phyloP scores from a whole-genome alignment of 1,139 yeast species.

The Magnusiomyces sp. region DNA sequence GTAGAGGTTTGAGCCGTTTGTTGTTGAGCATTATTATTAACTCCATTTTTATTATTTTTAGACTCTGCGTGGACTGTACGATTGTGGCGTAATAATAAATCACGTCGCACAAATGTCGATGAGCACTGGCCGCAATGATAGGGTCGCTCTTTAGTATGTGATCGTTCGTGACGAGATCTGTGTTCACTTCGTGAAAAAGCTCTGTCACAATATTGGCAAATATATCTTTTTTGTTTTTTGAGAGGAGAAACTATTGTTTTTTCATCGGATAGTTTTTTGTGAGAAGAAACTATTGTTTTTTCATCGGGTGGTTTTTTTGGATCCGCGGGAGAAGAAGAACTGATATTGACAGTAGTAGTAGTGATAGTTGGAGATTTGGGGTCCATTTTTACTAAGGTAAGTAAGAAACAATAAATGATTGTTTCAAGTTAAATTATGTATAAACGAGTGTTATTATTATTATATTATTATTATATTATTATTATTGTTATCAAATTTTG shows the following conservation, averaged over 20 bases:
- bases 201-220: conserved; percentile 73
- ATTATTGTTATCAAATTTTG: not conserved
- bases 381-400: no score
- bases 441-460: not conserved
- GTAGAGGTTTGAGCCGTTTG: no score
- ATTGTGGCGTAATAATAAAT: conserved; percentile 65
- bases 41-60: not conserved
- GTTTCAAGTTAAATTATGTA: no score
- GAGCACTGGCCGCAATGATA: conserved; percentile 67
- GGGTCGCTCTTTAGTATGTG: conserved; percentile 78
- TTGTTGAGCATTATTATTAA: no score
- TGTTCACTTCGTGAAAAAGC: conserved; percentile 79
- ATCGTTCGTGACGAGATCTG: conserved; percentile 71
- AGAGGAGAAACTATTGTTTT: not conserved
- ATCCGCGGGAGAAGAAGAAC: not conserved
- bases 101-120: conserved; percentile 68
- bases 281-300: not conserved
- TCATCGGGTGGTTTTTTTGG: not conserved
- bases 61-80: conserved; percentile 60
- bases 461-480: no score
- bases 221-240: conserved; percentile 33
- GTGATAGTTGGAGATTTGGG: not conserved
- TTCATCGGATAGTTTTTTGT: no score
- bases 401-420: no score
- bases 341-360: not conserved